These are phyloP conservation scores for Tothia fuscella DNA, from an alignment of 2,329 filamentous ascomycete species.

Conservation along the genomic window DNA sequence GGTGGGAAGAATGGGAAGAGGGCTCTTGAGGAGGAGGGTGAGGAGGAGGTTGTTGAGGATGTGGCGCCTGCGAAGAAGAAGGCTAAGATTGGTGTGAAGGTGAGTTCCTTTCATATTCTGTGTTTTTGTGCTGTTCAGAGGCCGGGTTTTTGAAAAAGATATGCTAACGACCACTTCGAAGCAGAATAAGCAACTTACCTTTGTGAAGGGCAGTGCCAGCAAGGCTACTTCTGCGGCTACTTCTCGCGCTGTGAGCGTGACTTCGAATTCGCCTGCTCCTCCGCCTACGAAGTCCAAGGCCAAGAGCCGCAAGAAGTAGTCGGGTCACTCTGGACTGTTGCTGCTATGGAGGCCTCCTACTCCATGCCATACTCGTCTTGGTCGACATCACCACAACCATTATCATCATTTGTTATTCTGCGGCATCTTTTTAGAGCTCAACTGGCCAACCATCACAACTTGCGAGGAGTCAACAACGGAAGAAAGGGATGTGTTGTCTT, in stretches of 20 bases:
- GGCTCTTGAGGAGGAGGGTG: constrained; percentile 69
- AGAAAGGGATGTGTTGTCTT: no score
- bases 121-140: no score
- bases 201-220: constrained; percentile 67
- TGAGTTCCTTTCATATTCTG: constrained; percentile 9
- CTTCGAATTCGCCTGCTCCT: constrained; percentile 53
- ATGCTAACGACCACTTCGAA: constrained; percentile 14
- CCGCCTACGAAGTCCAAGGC: constrained; percentile 34
- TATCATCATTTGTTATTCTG: no score
- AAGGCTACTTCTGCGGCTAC: constrained; percentile 65
- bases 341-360: no score
- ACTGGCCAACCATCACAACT: no score
- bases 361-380: no score
- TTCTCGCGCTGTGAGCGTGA: constrained; percentile 80
- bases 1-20: constrained; percentile 36
- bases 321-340: no score
- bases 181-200: constrained; percentile 89
- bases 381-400: no score
- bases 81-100: constrained; percentile 57
- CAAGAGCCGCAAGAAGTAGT: constrained; percentile 35
- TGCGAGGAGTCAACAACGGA: no score
- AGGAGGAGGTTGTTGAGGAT: constrained; percentile 70
- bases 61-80: constrained; percentile 92
- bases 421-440: no score
- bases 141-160: constrained; percentile 10